Evolutionary conservation across 2,329 filamentous ascomycete genomes (phyloP).

Genomic region (Phyllosticta citriasiana): DNA sequence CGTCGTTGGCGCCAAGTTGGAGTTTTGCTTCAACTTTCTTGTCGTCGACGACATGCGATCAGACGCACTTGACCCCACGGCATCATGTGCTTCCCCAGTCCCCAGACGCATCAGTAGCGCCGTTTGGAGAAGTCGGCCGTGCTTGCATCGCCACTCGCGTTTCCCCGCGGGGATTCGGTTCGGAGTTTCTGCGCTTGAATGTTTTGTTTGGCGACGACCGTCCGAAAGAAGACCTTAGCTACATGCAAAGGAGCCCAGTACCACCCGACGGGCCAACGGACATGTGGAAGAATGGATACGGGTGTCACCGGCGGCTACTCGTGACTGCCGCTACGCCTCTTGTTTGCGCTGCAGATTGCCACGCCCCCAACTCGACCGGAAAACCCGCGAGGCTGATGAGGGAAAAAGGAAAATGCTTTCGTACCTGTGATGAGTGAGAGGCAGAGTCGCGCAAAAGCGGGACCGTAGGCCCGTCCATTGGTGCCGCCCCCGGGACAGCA

Average conservation of each 20-base stretch:
- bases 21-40: neutral
- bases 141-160: neutral
- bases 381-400: neutral
- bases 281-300: neutral
- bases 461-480: neutral
- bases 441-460: neutral
- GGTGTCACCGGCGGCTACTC: neutral
- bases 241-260: neutral
- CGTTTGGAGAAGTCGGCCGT: neutral
- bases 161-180: neutral
- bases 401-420: neutral
- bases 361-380: neutral
- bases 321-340: neutral
- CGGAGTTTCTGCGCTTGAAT: neutral
- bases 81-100: neutral
- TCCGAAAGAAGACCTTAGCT: neutral
- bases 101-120: neutral
- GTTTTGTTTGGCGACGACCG: neutral
- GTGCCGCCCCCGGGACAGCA: neutral
- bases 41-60: neutral
- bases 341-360: neutral
- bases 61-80: neutral
- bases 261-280: neutral
- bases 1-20: neutral
- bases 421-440: neutral